Percentiles rank a stretch among this genome's conserved stretches.
phyloP scores from a whole-genome alignment of 208 protist species.

The Angomonas deanei region DNA sequence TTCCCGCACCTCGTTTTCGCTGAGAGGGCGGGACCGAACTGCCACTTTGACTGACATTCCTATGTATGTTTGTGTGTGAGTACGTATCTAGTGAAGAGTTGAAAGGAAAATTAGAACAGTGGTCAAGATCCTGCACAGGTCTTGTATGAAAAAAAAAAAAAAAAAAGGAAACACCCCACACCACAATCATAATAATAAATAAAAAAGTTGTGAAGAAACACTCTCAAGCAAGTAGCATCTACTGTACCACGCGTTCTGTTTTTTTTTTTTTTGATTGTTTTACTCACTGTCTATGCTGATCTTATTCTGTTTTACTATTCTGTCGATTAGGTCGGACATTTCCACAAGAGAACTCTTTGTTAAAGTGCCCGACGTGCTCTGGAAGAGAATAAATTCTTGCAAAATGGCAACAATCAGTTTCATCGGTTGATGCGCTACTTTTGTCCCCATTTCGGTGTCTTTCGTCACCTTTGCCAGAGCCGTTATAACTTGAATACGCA shows the following conservation, averaged over 20 bases:
- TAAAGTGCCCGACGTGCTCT: slow-evolving; percentile 61
- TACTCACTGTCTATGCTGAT: slow-evolving; percentile 17
- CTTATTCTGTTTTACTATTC: slow-evolving; percentile 37
- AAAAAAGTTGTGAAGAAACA: background rate
- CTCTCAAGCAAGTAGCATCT: too few relatives aligned
- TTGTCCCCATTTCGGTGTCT: slow-evolving; percentile 15
- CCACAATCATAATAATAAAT: background rate
- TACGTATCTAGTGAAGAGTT: background rate
- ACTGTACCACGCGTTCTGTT: background rate
- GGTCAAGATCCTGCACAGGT: background rate
- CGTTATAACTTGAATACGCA: slow-evolving; percentile 48
- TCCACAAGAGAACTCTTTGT: slow-evolving; percentile 46
- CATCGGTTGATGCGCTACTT: slow-evolving; percentile 42
- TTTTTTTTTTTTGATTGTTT: background rate
- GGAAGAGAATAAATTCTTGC: slow-evolving; percentile 87
- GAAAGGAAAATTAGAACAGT: background rate
- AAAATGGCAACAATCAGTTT: slow-evolving; percentile 68
- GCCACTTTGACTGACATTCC: slow-evolving; percentile 78
- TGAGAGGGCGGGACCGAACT: slow-evolving; percentile 64
- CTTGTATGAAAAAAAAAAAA: too few relatives aligned
- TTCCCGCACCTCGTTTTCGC: slow-evolving; percentile 34
- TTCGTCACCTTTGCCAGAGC: slow-evolving; percentile 39
- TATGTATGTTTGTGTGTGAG: background rate
- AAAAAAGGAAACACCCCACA: background rate
- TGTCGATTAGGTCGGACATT: slow-evolving; percentile 40